Evolutionary conservation across 306 rosid species (phyloP).

Genomic region (Oemleria cerasiformis): DNA sequence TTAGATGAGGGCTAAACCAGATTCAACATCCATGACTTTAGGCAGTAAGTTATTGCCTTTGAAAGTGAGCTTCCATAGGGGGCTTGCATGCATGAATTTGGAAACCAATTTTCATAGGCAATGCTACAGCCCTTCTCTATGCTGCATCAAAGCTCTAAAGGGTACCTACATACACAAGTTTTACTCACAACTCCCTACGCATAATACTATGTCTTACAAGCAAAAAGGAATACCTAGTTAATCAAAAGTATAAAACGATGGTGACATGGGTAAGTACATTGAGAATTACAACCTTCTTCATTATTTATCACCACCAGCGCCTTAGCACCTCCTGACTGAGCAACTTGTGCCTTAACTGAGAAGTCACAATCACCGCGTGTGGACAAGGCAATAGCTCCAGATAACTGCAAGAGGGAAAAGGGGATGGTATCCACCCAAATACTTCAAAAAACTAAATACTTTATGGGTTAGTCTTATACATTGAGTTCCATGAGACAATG

Average conservation of each 20-base stretch:
- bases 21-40: too few species aligned
- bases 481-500: background rate
- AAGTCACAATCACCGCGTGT: conserved; percentile 86
- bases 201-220: background rate
- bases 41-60: too few species aligned
- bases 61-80: background rate
- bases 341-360: conserved; percentile 58
- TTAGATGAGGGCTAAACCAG: too few species aligned
- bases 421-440: conserved; percentile 7
- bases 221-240: conserved; percentile 1
- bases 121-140: background rate
- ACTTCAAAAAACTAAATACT: conserved; percentile 3
- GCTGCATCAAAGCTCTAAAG: conserved; percentile 5
- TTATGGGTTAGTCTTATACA: background rate
- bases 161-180: background rate
- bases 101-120: background rate
- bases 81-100: background rate
- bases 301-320: conserved; percentile 64
- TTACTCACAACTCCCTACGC: background rate
- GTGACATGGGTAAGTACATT: conserved; percentile 15
- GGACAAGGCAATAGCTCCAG: conserved; percentile 65
- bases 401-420: conserved; percentile 46
- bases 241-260: conserved; percentile 3
- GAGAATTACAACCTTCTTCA: conserved; percentile 49
- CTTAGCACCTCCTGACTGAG: conserved; percentile 68